phyloP scores from a whole-genome alignment of 2,329 filamentous ascomycete species.

The Ilyonectria robusta region DNA sequence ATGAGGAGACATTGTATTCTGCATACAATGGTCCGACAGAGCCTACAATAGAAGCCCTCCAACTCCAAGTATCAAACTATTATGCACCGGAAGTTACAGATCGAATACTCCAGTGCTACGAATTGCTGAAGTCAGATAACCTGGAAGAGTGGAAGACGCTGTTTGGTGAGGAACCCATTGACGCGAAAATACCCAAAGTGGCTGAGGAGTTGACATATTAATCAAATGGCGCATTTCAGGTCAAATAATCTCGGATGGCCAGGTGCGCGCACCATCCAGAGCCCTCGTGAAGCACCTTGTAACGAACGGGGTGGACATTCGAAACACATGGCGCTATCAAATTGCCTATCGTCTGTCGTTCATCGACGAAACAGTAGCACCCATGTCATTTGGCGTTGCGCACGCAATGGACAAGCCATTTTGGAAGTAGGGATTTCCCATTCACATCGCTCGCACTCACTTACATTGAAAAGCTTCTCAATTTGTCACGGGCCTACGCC shows the following conservation, averaged over 20 bases:
- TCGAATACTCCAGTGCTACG: conserved; percentile 53
- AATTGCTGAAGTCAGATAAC: conserved; percentile 49
- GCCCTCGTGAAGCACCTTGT: conserved; percentile 50
- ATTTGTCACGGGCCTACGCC: conserved; percentile 56
- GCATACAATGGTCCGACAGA: conserved; percentile 55
- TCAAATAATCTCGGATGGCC: conserved; percentile 56
- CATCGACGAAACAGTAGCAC: conserved; percentile 56
- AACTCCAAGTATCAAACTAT: conserved; percentile 58
- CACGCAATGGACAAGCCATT: conserved; percentile 60
- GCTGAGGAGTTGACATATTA: not conserved
- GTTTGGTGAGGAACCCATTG: conserved; percentile 51
- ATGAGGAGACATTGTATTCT: conserved; percentile 61
- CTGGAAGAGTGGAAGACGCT: conserved; percentile 54
- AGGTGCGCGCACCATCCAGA: conserved; percentile 56
- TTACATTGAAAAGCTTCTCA: conserved; percentile 48
- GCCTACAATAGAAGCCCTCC: conserved; percentile 51
- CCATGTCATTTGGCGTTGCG: conserved; percentile 51
- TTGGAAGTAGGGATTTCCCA: conserved; percentile 55
- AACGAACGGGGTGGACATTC: conserved; percentile 50
- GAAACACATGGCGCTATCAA: conserved; percentile 59
- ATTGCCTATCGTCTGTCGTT: conserved; percentile 59
- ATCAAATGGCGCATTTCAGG: conserved; percentile 15
- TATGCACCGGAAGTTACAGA: conserved; percentile 57
- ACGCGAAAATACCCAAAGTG: not conserved
- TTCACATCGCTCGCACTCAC: not conserved